phyloP scores from a whole-genome alignment of 2,329 filamentous ascomycete species.

The Lasiodiplodia hormozganensis region DNA sequence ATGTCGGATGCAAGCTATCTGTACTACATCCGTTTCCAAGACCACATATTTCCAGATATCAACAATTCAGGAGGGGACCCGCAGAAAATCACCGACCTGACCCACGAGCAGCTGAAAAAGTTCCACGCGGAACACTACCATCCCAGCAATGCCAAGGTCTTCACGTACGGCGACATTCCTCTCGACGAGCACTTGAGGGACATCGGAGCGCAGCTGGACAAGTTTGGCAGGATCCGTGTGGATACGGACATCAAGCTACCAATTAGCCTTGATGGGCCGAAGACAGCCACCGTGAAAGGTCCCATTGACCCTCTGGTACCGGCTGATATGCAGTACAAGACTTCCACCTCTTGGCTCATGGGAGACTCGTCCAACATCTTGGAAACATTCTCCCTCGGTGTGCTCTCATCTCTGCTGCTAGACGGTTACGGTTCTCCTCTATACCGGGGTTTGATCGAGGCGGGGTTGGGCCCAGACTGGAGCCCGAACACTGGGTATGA shows the following conservation, averaged over 20 bases:
- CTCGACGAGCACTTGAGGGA: constrained; percentile 80
- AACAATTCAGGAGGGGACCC: constrained; percentile 98
- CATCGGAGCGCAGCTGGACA: constrained; percentile 74
- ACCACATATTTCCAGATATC: constrained; percentile 90
- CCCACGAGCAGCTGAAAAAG: constrained; percentile 83
- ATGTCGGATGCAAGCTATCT: constrained; percentile 97
- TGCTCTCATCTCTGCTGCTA: constrained; percentile 83
- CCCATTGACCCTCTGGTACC: constrained; percentile 88
- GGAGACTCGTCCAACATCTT: constrained; percentile 82
- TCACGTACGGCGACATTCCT: constrained; percentile 95
- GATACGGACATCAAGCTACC: constrained; percentile 80
- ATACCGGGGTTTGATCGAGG: constrained; percentile 87
- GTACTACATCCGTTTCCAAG: constrained; percentile 94
- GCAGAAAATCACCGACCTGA: constrained; percentile 93
- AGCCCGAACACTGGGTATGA: constrained; percentile 95
- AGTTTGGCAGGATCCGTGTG: constrained; percentile 73
- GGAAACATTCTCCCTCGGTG: constrained; percentile 84
- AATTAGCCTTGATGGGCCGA: constrained; percentile 72
- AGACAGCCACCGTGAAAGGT: constrained; percentile 74
- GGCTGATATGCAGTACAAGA: constrained; percentile 88
- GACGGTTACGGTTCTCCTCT: constrained; percentile 95
- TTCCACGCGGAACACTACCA: constrained; percentile 96
- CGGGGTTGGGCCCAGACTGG: constrained; percentile 89
- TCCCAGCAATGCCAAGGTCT: constrained; percentile 93
- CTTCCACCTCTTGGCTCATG: constrained; percentile 90